Percentiles rank a stretch among this genome's conserved stretches.
phyloP scores from a whole-genome alignment of 371 early-diverging fungal genomes.

The Lichtheimia ornata region DNA sequence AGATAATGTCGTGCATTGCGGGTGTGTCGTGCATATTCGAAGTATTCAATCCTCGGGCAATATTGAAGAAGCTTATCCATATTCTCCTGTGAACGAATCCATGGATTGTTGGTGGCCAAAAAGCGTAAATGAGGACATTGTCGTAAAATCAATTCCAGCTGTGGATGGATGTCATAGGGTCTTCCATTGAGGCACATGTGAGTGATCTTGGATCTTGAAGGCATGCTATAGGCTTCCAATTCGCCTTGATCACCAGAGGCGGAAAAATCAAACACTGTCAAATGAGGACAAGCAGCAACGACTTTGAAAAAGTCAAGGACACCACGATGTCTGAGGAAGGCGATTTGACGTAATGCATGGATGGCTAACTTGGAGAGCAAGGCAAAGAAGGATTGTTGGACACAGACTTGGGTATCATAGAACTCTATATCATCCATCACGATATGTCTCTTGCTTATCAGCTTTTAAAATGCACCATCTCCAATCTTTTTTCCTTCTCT shows the following conservation, averaged over 20 bases:
- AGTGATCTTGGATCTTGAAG: neutral
- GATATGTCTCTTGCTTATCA: too few species aligned
- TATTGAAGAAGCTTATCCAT: neutral
- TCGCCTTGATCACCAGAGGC: neutral
- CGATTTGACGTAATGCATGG: neutral
- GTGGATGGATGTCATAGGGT: neutral
- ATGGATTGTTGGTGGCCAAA: neutral
- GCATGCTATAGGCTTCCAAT: neutral
- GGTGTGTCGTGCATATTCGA: neutral
- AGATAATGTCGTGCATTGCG: neutral
- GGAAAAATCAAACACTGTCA: neutral
- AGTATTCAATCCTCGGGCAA: neutral
- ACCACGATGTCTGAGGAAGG: neutral
- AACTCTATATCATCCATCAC: neutral
- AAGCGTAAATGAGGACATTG: neutral
- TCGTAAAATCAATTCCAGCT: neutral
- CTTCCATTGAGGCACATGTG: slow-evolving; percentile 1
- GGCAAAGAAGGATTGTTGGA: neutral
- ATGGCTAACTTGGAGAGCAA: too few species aligned
- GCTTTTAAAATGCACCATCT: too few species aligned
- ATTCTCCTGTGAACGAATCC: neutral
- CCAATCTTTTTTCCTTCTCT: neutral
- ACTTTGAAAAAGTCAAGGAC: neutral
- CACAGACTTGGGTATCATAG: neutral
- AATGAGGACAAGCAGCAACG: neutral